Evolutionary conservation across 148 eudicot genomes (phyloP), one percentile per base, ranked within the genome.

Genomic region (Mesembryanthemum crystallinum): DNA sequence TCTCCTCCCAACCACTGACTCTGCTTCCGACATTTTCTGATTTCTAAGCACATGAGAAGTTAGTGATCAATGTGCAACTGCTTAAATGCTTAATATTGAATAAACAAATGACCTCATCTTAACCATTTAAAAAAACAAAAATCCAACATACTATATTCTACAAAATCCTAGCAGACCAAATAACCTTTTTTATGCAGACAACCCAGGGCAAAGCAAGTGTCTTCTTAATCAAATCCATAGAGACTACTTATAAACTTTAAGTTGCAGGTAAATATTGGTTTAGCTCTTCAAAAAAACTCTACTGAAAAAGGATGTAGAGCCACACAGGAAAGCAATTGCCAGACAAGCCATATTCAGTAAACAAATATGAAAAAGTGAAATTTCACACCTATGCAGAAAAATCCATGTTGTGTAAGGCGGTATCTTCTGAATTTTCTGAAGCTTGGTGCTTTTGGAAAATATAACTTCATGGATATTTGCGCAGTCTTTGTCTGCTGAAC

Each of bases 1-100:
- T 76, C 92, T 90, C 82, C 90, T 89, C 76, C 98, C 98, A 73
- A 85, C 87, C 33, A 94, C 92, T 1, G 98, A 89, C 69, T 94
- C 97, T 57, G 92, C 88, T 63, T 94, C 96, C 76, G 89, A 87
- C 98, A 94, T 94, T 83, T 90, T 90, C 89, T 89, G 98, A 85
- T 94, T 94, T 85, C 98, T 94, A 91, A 71, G 69, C 15, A 57
- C 37, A 72, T 51, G 29, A 24, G 66, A 64, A 73, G 5, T 9
- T 43, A 30, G 30, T 42, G n/a, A 45, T 75, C 59, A 64, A 43
- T 9, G 23, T 55, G 69, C 24, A 73, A 76, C 27, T 42, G 18
- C 28, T 33, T 51, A 68, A 23, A 68, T 58, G 59, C 29, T 43
- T 29, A 25, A 68, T 42, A 73, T 69, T 76, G 8, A 43, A 55